Evolutionary conservation across 768 basidiomycete genomes (phyloP), one percentile per base, ranked within the genome.

Genomic region (Saitozyma sp.): DNA sequence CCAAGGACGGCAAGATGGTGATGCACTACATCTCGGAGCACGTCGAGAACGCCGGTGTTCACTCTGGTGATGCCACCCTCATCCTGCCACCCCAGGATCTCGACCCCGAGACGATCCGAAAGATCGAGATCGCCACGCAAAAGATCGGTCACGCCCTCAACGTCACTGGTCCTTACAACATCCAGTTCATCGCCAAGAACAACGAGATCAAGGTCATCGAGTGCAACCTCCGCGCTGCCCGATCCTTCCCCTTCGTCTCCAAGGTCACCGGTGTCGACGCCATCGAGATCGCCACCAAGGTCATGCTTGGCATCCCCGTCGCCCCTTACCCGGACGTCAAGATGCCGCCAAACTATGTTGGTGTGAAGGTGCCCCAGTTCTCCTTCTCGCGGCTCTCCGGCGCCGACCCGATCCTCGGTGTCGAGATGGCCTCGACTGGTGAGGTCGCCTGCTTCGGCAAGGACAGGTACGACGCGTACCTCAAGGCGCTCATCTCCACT

Each of bases 151-250:
- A 93, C 62, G 95, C 96, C 13, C 86, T 99, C 61, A 96, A 98
- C 77, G 94, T 98, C 51, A 97, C 95, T 6, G 96, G 95, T 7
- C 95, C 95, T 0, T 98, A 89, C 86, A 99, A 99, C 78, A 99
- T 99, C 77, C 95, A 99, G 83, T 97, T 99, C 82, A 97, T 99
- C 71, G 95, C 95, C 55, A 99, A 99, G 86, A 90, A 99, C 82
- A 98, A 97, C 82, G 95, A 97, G 81, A 98, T 99, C 84, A 99
- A 99, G 84, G 95, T 99, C 72, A 99, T 99, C 79, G 95, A 99
- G 80, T 98, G 95, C 82, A 99, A 99, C 81, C 83, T 99, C 41
- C 91, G 95, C 59, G 96, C 96, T 0, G 95, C 95, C 20, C 87
- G 95, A 64, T 97, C 95, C 0, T 97, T 95, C 86, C 95, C 95